Evolutionary conservation across 495 filamentous ascomycete genomes (phyloP).

Genomic region (Aspergillus nanangensis): DNA sequence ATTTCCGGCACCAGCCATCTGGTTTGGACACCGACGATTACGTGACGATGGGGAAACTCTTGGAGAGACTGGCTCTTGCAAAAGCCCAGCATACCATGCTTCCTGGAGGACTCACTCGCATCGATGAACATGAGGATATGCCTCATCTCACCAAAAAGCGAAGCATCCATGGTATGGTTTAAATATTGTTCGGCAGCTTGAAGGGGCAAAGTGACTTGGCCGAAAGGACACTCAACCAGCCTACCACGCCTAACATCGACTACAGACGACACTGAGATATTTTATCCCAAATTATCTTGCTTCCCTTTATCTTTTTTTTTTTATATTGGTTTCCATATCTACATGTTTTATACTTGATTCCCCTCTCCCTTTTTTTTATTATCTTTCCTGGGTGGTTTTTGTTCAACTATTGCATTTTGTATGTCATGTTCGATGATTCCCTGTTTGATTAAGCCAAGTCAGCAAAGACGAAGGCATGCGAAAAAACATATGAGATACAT

Average conservation of each 20-base stretch:
- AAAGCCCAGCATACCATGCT: constrained; percentile 51
- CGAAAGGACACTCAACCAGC: too few relatives aligned
- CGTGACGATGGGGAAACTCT: constrained; percentile 74
- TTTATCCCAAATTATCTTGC: constrained; percentile 3
- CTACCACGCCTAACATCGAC: too few relatives aligned
- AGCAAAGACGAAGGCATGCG: not conserved
- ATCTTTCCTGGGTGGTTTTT: not conserved
- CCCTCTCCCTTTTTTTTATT: not conserved
- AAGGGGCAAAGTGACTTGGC: not conserved
- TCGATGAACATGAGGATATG: constrained; percentile 47
- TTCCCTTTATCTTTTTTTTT: constrained; percentile 7
- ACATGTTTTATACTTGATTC: constrained; percentile 10
- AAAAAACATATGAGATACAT: constrained; percentile 11
- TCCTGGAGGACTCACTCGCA: constrained; percentile 64
- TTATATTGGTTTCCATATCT: constrained; percentile 8
- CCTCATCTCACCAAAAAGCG: constrained; percentile 43
- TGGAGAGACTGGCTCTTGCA: constrained; percentile 78
- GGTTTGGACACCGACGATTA: constrained; percentile 76
- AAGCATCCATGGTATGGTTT: constrained; percentile 49
- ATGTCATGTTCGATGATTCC: constrained; percentile 10
- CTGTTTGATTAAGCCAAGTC: constrained; percentile 15
- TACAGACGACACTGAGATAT: not conserved
- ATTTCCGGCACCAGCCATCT: constrained; percentile 69
- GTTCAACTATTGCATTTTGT: constrained; percentile 6
- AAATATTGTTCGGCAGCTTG: constrained; percentile 1